phyloP scores from a whole-genome alignment of 805 yeast species.

The Candida montana region DNA sequence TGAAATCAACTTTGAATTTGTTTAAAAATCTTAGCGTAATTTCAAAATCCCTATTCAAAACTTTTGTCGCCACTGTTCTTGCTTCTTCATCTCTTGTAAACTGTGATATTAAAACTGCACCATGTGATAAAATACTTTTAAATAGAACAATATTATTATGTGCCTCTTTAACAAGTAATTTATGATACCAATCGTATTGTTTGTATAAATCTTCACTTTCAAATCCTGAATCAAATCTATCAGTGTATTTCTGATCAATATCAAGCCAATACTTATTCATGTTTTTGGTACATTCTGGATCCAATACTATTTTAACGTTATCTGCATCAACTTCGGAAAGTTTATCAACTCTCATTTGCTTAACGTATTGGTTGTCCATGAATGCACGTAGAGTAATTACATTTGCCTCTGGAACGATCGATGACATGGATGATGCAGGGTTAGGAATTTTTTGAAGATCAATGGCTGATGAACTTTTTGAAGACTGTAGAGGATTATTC shows the following conservation, averaged over 20 bases:
- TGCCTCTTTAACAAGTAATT: slow-evolving; percentile 17
- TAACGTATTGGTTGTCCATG: neutral
- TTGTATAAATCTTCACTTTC: slow-evolving; percentile 19
- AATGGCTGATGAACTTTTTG: neutral
- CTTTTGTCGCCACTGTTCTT: slow-evolving; percentile 8
- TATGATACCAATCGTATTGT: slow-evolving; percentile 19
- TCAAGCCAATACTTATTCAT: slow-evolving; percentile 20
- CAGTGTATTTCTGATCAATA: slow-evolving; percentile 5
- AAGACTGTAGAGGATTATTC: no score
- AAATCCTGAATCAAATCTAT: slow-evolving; percentile 14
- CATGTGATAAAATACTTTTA: slow-evolving; percentile 20
- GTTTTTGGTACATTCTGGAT: slow-evolving; percentile 19
- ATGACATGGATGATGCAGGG: neutral
- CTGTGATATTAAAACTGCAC: slow-evolving; percentile 18
- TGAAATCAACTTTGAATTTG: slow-evolving; percentile 18
- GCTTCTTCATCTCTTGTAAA: slow-evolving; percentile 10
- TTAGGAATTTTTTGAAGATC: neutral
- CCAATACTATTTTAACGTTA: slow-evolving; percentile 19
- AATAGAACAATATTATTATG: slow-evolving; percentile 22
- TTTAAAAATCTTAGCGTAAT: slow-evolving; percentile 22
- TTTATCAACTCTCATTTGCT: slow-evolving; percentile 13
- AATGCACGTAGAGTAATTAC: neutral
- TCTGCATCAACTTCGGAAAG: slow-evolving; percentile 17
- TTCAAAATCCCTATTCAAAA: slow-evolving; percentile 21
- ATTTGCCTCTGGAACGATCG: neutral